Base-by-base conservation (phyloP, 1,139 yeast species). In the Blastobotrys illinoisensis region DNA sequence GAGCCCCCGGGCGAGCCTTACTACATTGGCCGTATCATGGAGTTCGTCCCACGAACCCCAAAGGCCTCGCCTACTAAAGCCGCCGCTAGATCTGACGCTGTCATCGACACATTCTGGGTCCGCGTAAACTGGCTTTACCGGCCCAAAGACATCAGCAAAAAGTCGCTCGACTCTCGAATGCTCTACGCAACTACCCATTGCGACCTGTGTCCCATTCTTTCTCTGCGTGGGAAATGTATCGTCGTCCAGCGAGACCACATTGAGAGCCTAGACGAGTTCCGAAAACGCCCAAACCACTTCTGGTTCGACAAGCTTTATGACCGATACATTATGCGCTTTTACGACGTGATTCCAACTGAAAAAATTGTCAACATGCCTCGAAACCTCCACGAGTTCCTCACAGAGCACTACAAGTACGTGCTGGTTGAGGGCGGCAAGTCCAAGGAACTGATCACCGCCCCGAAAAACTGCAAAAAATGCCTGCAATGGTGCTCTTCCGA, bases 1-100 rank as follows among this genome's bases (percentile, higher is more conserved):
- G 97, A 89, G 67, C 97, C 97, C 0, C 93, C 97, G 0, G 95
- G 96, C 1, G 98, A 91, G 63, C 97, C 98, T 0, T 91, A 88
- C 72, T 90, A 88, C 65, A 81, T 93, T 49, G 98, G 96, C 0
- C 76, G 95, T 53, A 79, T 93, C 50, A 80, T 88, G 79, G 95
- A 91, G 23, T 89, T 90, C 67, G 81, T 79, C 14, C 54, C 53
- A 23, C 51, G 52, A 46, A 32, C 40, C 5, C 54, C 51, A 11
- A 45, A 50, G 18, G 13, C 13, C 16, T 32, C 40, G 2, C 40
- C 40, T 13, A 5, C 40, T n/a, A 54, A 56, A 20, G 14, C 16
- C 3, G 24, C n/a, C 3, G 24, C n/a, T 3, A 20, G 26, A n/a
- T n/a, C n/a, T 9, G 57, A 52, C 44, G 51, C 32, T 13, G 52